Conservation (phyloP, 2,329 filamentous ascomycete genomes). For the Colletotrichum noveboracense region DNA sequence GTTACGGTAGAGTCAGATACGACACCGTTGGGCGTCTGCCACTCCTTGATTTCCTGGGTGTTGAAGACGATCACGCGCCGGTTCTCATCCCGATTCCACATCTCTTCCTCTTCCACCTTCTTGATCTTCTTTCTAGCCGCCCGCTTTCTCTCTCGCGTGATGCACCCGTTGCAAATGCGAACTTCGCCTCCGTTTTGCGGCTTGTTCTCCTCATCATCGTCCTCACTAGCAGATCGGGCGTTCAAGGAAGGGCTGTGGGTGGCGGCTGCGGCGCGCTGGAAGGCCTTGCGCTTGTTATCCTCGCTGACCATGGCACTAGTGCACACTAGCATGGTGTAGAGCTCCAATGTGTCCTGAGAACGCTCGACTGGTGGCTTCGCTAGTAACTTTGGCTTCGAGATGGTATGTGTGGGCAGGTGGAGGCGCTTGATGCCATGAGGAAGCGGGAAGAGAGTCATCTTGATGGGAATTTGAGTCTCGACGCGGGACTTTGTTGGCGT, state of each 20-base stretch:
- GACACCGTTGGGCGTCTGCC: constrained; percentile 59
- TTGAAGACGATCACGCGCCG: constrained; percentile 91
- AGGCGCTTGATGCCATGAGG: constrained; percentile 79
- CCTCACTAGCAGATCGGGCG: constrained; percentile 38
- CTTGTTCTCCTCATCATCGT: constrained; percentile 69
- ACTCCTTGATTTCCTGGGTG: constrained; percentile 84
- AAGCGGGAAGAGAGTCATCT: constrained; percentile 77
- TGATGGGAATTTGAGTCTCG: constrained; percentile 94
- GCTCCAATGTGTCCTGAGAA: constrained; percentile 76
- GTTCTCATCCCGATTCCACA: constrained; percentile 82
- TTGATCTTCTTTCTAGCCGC: constrained; percentile 92
- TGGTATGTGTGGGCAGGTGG: constrained; percentile 87
- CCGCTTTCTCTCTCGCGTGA: constrained; percentile 87
- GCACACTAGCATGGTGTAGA: constrained; percentile 85
- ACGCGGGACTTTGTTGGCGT: constrained; percentile 86
- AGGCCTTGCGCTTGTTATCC: constrained; percentile 69
- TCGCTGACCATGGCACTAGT: constrained; percentile 87
- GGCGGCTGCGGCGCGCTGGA: constrained; percentile 60
- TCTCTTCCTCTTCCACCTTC: constrained; percentile 89
- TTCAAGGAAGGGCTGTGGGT: constrained; percentile 33
- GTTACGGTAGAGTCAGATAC: constrained; percentile 44
- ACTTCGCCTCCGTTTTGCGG: constrained; percentile 93
- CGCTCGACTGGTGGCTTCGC: constrained; percentile 72
- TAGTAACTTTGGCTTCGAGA: constrained; percentile 92
- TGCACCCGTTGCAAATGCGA: constrained; percentile 89